These are phyloP conservation scores for Penicillium decumbens DNA, from an alignment of 2,329 filamentous ascomycete species.

Conservation along the genomic window DNA sequence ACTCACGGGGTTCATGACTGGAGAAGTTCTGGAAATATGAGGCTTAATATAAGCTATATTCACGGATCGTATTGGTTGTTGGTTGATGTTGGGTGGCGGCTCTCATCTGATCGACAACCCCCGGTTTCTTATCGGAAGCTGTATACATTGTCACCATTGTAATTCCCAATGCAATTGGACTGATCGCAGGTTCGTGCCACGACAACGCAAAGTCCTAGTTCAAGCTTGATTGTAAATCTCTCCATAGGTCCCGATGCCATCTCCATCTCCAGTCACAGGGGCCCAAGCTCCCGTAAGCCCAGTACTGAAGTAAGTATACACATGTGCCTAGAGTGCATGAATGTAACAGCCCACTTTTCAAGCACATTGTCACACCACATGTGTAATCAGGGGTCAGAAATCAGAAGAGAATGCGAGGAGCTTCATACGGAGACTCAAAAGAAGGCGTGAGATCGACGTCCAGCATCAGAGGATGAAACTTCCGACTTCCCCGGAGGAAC, in stretches of 20 bases:
- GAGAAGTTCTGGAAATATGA: background rate
- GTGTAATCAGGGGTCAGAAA: background rate
- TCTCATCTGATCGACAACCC: background rate
- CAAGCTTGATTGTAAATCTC: conserved; percentile 18
- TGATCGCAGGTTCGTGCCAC: conserved; percentile 6
- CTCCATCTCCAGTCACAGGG: conserved; percentile 1
- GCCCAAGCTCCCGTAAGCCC: conserved; percentile 13
- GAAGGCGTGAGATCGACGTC: conserved; percentile 4
- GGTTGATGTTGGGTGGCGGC: background rate
- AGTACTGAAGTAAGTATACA: background rate
- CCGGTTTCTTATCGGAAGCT: background rate
- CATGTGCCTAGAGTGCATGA: conserved; percentile 16
- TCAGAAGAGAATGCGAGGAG: background rate
- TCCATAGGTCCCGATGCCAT: conserved; percentile 5
- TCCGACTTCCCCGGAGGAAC: conserved; percentile 1
- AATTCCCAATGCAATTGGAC: background rate
- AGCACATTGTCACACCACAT: conserved; percentile 23
- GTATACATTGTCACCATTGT: background rate
- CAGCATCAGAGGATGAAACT: conserved; percentile 10
- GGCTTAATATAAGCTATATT: background rate
- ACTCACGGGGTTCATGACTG: background rate
- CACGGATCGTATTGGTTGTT: background rate
- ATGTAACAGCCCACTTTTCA: conserved; percentile 6
- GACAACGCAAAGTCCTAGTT: background rate
- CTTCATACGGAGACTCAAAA: background rate